Evolutionary conservation across 495 filamentous ascomycete genomes (phyloP).

Genomic region (Daldinia childiae): DNA sequence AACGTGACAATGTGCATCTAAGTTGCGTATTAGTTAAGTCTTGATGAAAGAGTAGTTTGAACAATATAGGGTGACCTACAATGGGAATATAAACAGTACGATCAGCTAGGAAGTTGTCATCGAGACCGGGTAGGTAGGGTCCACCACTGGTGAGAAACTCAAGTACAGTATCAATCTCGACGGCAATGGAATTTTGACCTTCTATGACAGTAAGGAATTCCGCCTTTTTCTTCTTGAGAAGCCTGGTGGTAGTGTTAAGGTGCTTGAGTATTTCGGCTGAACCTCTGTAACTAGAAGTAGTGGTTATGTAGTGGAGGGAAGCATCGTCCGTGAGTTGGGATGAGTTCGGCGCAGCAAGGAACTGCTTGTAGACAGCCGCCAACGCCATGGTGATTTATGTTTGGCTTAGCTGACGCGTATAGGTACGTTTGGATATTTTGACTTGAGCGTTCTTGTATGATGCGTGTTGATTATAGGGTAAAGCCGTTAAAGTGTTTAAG

Average conservation of each 20-base stretch:
- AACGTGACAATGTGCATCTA: conserved; percentile 93
- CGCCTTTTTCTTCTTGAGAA: conserved; percentile 82
- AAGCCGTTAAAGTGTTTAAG: neutral
- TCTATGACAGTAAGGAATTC: conserved; percentile 77
- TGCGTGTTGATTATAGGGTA: conserved; percentile 1
- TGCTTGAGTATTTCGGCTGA: conserved; percentile 81
- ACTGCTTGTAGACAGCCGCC: conserved; percentile 76
- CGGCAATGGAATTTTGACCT: conserved; percentile 69
- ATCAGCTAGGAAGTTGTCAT: conserved; percentile 94
- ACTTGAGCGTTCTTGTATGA: conserved; percentile 12
- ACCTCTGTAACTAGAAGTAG: conserved; percentile 76
- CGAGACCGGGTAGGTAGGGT: conserved; percentile 85
- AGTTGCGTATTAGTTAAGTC: conserved; percentile 43
- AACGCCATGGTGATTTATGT: conserved; percentile 65
- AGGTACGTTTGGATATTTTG: neutral
- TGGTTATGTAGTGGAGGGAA: conserved; percentile 90
- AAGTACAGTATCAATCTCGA: conserved; percentile 83
- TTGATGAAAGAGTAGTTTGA: conserved; percentile 5
- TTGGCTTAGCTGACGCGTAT: conserved; percentile 15
- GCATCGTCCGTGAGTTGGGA: conserved; percentile 73
- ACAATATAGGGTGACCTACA: conserved; percentile 62
- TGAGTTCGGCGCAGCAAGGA: conserved; percentile 74
- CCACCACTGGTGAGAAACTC: conserved; percentile 85
- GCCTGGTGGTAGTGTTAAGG: conserved; percentile 68
- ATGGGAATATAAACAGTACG: conserved; percentile 81